A percentile compares a stretch with the other conserved stretches of the same genome.
These are phyloP conservation scores for Suhomyces sp. DNA, from an alignment of 805 yeast species.

Conservation along the genomic window DNA sequence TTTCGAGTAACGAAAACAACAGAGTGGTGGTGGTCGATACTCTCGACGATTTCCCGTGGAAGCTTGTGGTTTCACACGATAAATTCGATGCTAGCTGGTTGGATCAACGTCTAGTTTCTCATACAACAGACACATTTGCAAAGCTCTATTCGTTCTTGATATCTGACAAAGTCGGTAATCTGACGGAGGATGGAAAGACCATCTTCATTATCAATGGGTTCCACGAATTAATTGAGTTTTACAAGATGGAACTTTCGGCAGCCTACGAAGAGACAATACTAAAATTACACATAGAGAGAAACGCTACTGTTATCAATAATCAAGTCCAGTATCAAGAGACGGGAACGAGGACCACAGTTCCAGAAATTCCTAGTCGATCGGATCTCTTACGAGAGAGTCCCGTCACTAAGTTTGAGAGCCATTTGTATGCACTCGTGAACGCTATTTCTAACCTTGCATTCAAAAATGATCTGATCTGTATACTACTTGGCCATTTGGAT, in stretches of 20 bases:
- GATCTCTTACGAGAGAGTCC: constrained; percentile 32
- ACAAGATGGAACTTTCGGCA: constrained; percentile 32
- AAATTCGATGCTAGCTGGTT: constrained; percentile 22
- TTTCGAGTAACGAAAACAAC: constrained; percentile 13
- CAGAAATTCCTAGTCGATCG: constrained; percentile 29
- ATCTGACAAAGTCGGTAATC: constrained; percentile 9
- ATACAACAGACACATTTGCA: constrained; percentile 27
- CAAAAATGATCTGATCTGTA: constrained; percentile 23
- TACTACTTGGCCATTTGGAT: constrained; percentile 33
- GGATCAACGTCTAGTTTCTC: constrained; percentile 12
- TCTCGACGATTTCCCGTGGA: constrained; percentile 30
- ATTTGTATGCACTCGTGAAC: constrained; percentile 26
- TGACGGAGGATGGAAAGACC: constrained; percentile 10
- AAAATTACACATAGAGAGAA: constrained; percentile 30
- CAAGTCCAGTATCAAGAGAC: constrained; percentile 19
- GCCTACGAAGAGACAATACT: constrained; percentile 34
- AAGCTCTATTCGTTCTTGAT: constrained; percentile 22
- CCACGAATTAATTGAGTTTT: constrained; percentile 37
- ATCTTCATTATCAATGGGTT: constrained; percentile 30
- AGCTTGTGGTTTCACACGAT: constrained; percentile 19
- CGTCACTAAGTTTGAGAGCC: constrained; percentile 28
- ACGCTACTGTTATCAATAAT: constrained; percentile 20
- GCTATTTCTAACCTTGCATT: constrained; percentile 23
- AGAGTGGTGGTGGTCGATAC: constrained; percentile 33
- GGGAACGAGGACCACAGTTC: constrained; percentile 23